Evolutionary conservation across 176 grass and related monocot genomes (phyloP), one percentile per base, ranked within the genome.

Genomic region (Cenchrus americanus): DNA sequence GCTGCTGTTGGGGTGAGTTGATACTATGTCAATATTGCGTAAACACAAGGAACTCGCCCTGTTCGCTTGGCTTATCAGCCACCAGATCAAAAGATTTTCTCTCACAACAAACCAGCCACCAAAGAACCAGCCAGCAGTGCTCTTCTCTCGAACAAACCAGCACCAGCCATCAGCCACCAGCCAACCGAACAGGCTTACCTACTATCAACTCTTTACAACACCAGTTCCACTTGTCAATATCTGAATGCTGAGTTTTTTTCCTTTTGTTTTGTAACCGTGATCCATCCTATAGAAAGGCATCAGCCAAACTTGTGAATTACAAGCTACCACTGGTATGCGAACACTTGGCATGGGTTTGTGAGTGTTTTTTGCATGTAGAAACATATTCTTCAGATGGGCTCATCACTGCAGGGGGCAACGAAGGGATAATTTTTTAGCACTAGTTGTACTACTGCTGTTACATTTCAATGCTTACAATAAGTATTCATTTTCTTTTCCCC

Each of bases 1-100:
- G 72, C 78, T 53, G 22, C 79, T 2, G 73, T 87, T 71, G 86
- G 92, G 89, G 89, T 94, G 65, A 94, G 92, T 83, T 47, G 19
- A 61, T 68, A 64, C 47, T 73, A 15, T 54, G 47, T 72, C 7
- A 26, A 14, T 61, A 62, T 70, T 10, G 49, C 49, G 18, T 10
- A 52, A 60, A 13, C 5, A 58, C 10, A 1, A 48, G 19, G 57
- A 23, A 42, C n/a, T n/a, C n/a, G n/a, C n/a, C n/a, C n/a, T n/a
- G n/a, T n/a, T n/a, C n/a, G n/a, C n/a, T n/a, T n/a, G n/a, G n/a
- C n/a, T n/a, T n/a, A n/a, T n/a, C n/a, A n/a, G n/a, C n/a, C n/a
- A n/a, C n/a, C n/a, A n/a, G n/a, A n/a, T n/a, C n/a, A n/a, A n/a
- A n/a, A n/a, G n/a, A n/a, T n/a, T n/a, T n/a, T n/a, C n/a, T n/a